Evolutionary conservation across 2,329 filamentous ascomycete species (phyloP).

Genomic region (Claviceps arundinis): DNA sequence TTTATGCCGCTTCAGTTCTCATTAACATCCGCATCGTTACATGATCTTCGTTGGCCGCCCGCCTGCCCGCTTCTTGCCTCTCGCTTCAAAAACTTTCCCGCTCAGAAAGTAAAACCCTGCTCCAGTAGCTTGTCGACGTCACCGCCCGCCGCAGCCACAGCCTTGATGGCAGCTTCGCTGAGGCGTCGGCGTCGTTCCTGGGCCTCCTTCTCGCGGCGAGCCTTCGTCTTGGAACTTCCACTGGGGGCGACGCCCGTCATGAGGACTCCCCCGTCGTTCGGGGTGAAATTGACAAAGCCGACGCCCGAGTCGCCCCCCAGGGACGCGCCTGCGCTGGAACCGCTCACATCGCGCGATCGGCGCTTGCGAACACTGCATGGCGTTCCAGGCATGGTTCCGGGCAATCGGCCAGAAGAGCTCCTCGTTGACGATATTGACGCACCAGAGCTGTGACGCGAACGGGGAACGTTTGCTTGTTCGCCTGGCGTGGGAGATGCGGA

Average conservation of each 20-base stretch:
- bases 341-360: constrained; percentile 22
- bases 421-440: constrained; percentile 22
- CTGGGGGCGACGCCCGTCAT: constrained; percentile 85
- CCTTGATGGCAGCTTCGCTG: constrained; percentile 54
- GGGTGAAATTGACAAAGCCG: constrained; percentile 84
- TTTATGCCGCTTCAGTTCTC: neutral
- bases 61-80: neutral
- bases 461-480: constrained; percentile 12
- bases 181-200: constrained; percentile 59
- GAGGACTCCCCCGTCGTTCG: constrained; percentile 62
- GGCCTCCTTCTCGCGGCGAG: constrained; percentile 79
- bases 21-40: neutral
- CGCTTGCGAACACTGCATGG: constrained; percentile 27
- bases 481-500: constrained; percentile 27
- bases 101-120: constrained; percentile 33
- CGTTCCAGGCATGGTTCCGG: constrained; percentile 24
- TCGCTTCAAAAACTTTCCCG: too few species aligned
- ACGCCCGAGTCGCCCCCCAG: constrained; percentile 22
- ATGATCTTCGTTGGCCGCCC: neutral
- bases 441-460: constrained; percentile 26
- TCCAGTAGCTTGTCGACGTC: constrained; percentile 43
- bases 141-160: constrained; percentile 57
- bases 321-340: constrained; percentile 12
- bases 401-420: constrained; percentile 22
- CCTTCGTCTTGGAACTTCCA: constrained; percentile 87